These are phyloP conservation scores for Ganoderma sinense DNA, from an alignment of 1,284 basidiomycete genomes.

Conservation along the genomic window DNA sequence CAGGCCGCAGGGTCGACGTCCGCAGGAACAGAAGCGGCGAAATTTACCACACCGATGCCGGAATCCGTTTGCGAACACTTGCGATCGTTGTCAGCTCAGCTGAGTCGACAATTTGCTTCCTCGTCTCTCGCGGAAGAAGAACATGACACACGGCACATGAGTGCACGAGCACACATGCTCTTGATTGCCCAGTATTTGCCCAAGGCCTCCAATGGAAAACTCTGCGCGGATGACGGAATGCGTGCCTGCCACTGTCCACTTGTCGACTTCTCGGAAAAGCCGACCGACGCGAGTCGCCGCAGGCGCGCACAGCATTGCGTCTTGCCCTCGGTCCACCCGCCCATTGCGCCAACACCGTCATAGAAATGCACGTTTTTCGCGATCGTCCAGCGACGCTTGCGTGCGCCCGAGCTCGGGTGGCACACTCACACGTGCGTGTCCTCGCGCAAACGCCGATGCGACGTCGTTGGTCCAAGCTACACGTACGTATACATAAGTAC, in stretches of 20 bases:
- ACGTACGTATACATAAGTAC: too few relatives aligned
- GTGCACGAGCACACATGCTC: neutral
- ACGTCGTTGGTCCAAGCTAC: neutral
- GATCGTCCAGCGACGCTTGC: constrained; percentile 3
- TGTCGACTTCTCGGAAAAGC: constrained; percentile 3
- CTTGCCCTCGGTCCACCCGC: neutral
- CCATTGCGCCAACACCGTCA: constrained; percentile 3
- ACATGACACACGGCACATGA: neutral
- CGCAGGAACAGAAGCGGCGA: neutral
- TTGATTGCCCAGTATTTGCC: neutral
- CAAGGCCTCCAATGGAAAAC: neutral
- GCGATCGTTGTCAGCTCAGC: neutral
- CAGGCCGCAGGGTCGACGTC: neutral
- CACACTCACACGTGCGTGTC: neutral
- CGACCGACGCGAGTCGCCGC: neutral
- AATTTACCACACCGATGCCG: neutral
- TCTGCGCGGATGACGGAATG: constrained; percentile 1
- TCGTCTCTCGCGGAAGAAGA: neutral
- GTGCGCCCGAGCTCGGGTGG: neutral
- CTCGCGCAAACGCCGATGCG: neutral
- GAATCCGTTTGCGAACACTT: neutral
- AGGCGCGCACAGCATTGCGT: constrained; percentile 2
- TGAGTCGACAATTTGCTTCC: neutral
- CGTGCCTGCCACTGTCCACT: neutral
- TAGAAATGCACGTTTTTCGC: constrained; percentile 1